A percentile compares a stretch with the other conserved stretches of the same genome.
Evolutionary conservation across 345 rosid species (phyloP).

Genomic region (Conringia planisiliqua): DNA sequence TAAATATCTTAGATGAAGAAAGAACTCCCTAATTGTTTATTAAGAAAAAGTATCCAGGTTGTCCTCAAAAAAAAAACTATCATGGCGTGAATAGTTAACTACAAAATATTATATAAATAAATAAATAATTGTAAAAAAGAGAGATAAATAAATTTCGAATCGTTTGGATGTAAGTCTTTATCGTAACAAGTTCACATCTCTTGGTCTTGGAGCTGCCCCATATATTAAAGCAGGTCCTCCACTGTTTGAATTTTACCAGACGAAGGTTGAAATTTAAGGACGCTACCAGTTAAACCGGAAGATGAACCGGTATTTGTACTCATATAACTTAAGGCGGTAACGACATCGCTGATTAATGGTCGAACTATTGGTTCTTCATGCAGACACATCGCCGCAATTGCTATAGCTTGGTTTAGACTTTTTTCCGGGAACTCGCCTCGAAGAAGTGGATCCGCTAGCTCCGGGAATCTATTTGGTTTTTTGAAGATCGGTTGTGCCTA

Average conservation of each 20-base stretch:
- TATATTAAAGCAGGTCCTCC: constrained; percentile 2
- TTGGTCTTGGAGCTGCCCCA: neutral
- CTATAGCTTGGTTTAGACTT: constrained; percentile 61
- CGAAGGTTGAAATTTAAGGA: neutral
- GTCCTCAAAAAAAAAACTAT: too few relatives aligned
- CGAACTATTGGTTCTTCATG: constrained; percentile 64
- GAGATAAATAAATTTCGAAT: neutral
- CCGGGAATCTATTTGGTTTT: constrained; percentile 46
- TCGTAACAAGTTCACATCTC: neutral
- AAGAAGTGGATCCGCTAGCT: constrained; percentile 65
- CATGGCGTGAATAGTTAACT: neutral
- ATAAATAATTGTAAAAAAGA: neutral
- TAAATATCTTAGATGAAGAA: too few relatives aligned
- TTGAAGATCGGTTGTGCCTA: constrained; percentile 68
- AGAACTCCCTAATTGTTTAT: too few relatives aligned
- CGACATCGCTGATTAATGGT: constrained; percentile 70
- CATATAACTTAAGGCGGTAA: constrained; percentile 57
- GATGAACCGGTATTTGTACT: constrained; percentile 20
- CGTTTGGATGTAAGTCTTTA: neutral
- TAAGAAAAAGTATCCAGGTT: too few relatives aligned
- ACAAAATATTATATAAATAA: neutral
- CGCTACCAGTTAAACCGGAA: neutral
- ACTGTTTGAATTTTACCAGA: neutral
- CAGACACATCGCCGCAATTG: constrained; percentile 78
- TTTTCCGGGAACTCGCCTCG: constrained; percentile 44